These are phyloP conservation scores for Licmophora abbreviata DNA, from an alignment of 108 stramenopile species.

Conservation along the genomic window DNA sequence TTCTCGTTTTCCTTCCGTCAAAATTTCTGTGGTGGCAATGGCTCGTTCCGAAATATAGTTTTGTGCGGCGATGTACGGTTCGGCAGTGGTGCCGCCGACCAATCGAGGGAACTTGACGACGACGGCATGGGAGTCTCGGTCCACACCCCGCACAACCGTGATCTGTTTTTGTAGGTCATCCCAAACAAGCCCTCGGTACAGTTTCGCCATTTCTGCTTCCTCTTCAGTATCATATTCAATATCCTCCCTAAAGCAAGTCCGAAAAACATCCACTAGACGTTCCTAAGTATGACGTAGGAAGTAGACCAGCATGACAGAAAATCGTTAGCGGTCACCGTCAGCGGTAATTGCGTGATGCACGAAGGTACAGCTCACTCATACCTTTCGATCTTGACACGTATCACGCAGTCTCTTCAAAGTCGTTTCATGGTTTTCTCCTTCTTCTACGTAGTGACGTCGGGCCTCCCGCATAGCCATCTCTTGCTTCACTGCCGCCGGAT, in stretches of 20 bases:
- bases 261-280: conserved; percentile 21
- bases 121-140: conserved; percentile 14
- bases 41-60: conserved; percentile 23
- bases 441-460: conserved; percentile 8
- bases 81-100: conserved; percentile 6
- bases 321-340: no score
- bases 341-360: no score
- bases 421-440: conserved; percentile 12
- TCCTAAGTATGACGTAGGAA: no score
- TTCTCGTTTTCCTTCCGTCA: conserved; percentile 11
- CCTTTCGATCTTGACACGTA: conserved; percentile 11
- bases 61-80: conserved; percentile 17
- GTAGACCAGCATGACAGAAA: no score
- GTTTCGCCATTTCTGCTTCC: conserved; percentile 7
- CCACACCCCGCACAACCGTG: conserved; percentile 13
- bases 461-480: conserved; percentile 7
- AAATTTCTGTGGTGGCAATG: conserved; percentile 14
- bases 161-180: not conserved
- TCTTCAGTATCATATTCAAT: not conserved
- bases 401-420: conserved; percentile 7
- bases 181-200: not conserved
- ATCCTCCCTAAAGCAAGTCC: conserved; percentile 15
- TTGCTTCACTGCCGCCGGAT: conserved; percentile 5
- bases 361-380: no score
- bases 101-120: conserved; percentile 15